These are phyloP conservation scores for Capillidium rhysosporum DNA, from an alignment of 371 early-diverging fungal genomes.

Conservation along the genomic window DNA sequence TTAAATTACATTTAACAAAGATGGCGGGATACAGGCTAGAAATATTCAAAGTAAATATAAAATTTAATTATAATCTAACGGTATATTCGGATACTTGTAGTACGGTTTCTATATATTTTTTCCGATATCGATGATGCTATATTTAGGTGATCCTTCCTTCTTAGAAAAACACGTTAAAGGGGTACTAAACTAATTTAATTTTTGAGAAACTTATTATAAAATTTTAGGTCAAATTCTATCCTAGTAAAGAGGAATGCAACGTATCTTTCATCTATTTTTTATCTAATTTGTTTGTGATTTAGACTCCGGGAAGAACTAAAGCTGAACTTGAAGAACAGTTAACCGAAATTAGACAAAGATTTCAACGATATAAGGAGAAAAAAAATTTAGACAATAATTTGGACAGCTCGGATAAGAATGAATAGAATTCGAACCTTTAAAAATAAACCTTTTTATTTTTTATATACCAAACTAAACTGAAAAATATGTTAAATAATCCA, in stretches of 20 bases:
- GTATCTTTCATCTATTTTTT: neutral
- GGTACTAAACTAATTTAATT: neutral
- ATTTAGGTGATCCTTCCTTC: neutral
- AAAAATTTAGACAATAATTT: neutral
- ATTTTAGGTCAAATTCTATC: neutral
- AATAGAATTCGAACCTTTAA: no score
- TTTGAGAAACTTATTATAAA: neutral
- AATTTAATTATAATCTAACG: neutral
- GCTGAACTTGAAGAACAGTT: neutral
- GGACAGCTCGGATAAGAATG: no score
- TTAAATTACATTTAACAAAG: neutral
- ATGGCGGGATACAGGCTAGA: neutral
- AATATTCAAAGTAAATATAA: neutral
- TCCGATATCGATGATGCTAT: conserved; percentile 3
- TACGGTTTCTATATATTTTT: conserved; percentile 5
- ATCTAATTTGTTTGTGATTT: neutral
- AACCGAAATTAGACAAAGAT: neutral
- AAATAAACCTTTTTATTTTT: no score
- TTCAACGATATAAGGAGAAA: neutral
- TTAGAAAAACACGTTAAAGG: conserved; percentile 1
- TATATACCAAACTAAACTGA: no score
- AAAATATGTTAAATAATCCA: no score
- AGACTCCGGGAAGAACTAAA: neutral
- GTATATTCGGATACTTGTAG: neutral
- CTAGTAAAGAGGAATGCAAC: neutral